Conservation (phyloP, 345 rosid genomes). For the Cardiospermum halicacabum region DNA sequence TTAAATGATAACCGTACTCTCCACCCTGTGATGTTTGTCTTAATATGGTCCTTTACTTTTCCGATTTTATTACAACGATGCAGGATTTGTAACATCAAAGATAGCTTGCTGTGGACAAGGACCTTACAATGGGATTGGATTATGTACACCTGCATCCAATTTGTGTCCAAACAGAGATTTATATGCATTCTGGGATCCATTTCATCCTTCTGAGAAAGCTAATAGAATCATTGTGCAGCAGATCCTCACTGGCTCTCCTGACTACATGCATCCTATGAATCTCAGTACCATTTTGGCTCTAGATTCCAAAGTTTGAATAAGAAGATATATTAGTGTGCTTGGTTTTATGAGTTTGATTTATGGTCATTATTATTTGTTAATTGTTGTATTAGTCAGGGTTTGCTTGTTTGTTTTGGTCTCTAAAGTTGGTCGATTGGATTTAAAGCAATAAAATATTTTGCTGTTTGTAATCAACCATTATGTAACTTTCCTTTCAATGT, state of each 20-base stretch:
- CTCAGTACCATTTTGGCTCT: slow-evolving; percentile 37
- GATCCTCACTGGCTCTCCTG: slow-evolving; percentile 20
- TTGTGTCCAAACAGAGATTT: slow-evolving; percentile 36
- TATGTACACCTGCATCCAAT: slow-evolving; percentile 29
- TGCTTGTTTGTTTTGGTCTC: neutral
- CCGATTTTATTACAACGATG: neutral
- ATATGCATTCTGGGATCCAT: slow-evolving; percentile 44
- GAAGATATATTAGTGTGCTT: neutral
- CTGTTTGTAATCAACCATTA: neutral
- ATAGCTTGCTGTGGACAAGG: slow-evolving; percentile 48
- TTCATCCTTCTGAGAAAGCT: slow-evolving; percentile 40
- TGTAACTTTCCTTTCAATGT: neutral
- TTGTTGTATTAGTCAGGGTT: neutral
- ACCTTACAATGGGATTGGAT: slow-evolving; percentile 37
- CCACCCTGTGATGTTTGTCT: neutral
- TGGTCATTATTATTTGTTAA: neutral
- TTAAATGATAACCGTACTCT: slow-evolving; percentile 7
- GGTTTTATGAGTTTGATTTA: neutral
- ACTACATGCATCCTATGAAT: slow-evolving; percentile 38
- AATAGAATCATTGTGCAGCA: slow-evolving; percentile 26
- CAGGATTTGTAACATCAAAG: slow-evolving; percentile 43
- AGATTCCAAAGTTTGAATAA: slow-evolving; percentile 16
- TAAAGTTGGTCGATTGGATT: neutral
- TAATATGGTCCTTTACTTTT: neutral
- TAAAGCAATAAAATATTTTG: neutral